Conservation (phyloP, 768 basidiomycete species). For the Boletus sp. region DNA sequence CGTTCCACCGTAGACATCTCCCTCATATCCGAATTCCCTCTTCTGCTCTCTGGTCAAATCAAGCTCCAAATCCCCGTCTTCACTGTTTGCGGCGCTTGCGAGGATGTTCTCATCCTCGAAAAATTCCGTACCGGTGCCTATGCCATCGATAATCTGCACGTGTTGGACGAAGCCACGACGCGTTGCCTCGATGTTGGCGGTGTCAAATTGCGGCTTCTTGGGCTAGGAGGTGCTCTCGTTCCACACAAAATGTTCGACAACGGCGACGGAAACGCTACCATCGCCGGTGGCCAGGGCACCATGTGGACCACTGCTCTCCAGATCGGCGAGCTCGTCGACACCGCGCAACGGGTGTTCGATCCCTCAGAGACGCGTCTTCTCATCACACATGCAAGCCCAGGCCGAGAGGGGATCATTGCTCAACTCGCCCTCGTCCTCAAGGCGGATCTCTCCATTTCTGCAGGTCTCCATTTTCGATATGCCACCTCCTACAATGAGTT, state of each 20-base stretch:
- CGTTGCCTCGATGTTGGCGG: slow-evolving; percentile 90
- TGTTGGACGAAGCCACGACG: slow-evolving; percentile 95
- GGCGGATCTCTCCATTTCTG: slow-evolving; percentile 91
- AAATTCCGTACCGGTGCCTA: slow-evolving; percentile 85
- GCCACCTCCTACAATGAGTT: slow-evolving; percentile 97
- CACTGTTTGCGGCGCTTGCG: slow-evolving; percentile 96
- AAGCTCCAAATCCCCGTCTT: slow-evolving; percentile 92
- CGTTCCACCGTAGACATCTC: slow-evolving; percentile 73
- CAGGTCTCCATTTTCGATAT: slow-evolving; percentile 97
- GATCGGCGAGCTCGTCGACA: slow-evolving; percentile 97
- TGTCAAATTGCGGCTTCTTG: slow-evolving; percentile 90
- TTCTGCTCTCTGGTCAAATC: slow-evolving; percentile 85
- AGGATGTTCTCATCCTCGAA: slow-evolving; percentile 91
- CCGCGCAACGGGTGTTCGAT: slow-evolving; percentile 92
- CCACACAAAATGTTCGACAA: slow-evolving; percentile 95
- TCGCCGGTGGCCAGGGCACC: slow-evolving; percentile 95
- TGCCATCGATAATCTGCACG: slow-evolving; percentile 83
- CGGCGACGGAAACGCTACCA: slow-evolving; percentile 92
- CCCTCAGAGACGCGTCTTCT: slow-evolving; percentile 91
- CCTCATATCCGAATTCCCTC: slow-evolving; percentile 91
- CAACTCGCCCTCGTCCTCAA: slow-evolving; percentile 90
- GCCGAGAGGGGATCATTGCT: slow-evolving; percentile 88
- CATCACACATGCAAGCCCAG: slow-evolving; percentile 88
- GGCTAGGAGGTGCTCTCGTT: slow-evolving; percentile 92
- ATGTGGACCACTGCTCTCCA: slow-evolving; percentile 99